phyloP scores from a whole-genome alignment of 768 basidiomycete species.

The Pleurotus eryngii region DNA sequence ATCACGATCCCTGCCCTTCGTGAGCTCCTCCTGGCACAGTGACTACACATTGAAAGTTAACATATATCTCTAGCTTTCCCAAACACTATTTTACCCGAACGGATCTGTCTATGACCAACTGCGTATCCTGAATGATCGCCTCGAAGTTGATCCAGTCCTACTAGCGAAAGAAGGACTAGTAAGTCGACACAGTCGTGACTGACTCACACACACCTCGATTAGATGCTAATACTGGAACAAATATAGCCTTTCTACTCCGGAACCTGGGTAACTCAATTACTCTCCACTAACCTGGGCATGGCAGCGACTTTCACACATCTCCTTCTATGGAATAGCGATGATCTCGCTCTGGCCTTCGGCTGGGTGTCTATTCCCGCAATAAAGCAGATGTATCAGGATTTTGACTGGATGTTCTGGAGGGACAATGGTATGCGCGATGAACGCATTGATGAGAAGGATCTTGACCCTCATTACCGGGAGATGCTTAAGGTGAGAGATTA shows the following conservation, averaged over 20 bases:
- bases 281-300: constrained; percentile 43
- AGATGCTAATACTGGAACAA: too few species aligned
- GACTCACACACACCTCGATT: too few species aligned
- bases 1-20: constrained; percentile 31
- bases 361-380: constrained; percentile 39
- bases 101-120: constrained; percentile 40
- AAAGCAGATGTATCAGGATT: constrained; percentile 27
- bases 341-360: constrained; percentile 38
- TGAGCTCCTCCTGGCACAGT: constrained; percentile 7
- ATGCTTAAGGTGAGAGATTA: constrained; percentile 41
- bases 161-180: constrained; percentile 36
- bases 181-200: constrained; percentile 1
- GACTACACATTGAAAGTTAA: constrained; percentile 22
- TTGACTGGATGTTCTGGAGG: constrained; percentile 41
- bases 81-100: constrained; percentile 48
- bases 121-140: constrained; percentile 34
- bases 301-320: constrained; percentile 47
- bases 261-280: constrained; percentile 44
- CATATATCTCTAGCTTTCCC: constrained; percentile 36
- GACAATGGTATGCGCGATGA: constrained; percentile 36
- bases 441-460: constrained; percentile 23
- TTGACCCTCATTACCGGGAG: constrained; percentile 49
- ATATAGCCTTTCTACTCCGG: constrained; percentile 41
- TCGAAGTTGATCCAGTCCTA: constrained; percentile 3
- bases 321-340: constrained; percentile 42